Percentiles rank a stretch among this genome's conserved stretches.
Evolutionary conservation across 2,329 filamentous ascomycete species (phyloP).

Genomic region (Beauveria asiatica): DNA sequence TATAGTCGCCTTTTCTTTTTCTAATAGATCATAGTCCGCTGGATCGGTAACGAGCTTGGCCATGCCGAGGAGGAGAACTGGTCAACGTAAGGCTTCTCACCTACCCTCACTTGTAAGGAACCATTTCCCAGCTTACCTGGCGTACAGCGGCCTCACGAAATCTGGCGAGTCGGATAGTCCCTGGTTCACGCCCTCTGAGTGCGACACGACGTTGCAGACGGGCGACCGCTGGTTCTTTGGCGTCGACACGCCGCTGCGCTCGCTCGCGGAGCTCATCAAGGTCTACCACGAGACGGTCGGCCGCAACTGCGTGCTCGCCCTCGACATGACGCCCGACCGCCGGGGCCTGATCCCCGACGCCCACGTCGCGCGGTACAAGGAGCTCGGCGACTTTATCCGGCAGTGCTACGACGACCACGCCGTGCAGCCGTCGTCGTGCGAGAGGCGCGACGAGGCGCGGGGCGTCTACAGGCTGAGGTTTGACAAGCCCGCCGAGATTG

Average conservation of each 20-base stretch:
- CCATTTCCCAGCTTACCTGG: not conserved
- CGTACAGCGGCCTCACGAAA: conserved; percentile 9
- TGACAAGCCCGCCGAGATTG: conserved; percentile 14
- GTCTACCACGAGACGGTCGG: conserved; percentile 20
- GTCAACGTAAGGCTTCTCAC: conserved; percentile 14
- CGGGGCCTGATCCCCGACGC: conserved; percentile 17
- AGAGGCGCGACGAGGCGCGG: not conserved
- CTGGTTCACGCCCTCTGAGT: conserved; percentile 18
- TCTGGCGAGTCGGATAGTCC: conserved; percentile 17
- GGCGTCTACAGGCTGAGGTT: conserved; percentile 11
- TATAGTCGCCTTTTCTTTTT: no score
- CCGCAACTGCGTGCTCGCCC: conserved; percentile 19
- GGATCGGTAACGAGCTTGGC: conserved; percentile 19
- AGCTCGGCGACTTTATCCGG: conserved; percentile 18
- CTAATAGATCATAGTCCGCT: conserved; percentile 11
- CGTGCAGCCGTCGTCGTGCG: not conserved
- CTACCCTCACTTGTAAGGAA: not conserved
- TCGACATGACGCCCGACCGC: conserved; percentile 18
- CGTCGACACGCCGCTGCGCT: conserved; percentile 15
- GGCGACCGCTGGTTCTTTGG: conserved; percentile 20
- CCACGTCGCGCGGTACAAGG: conserved; percentile 18
- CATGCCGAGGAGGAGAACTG: conserved; percentile 18
- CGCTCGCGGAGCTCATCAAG: conserved; percentile 17
- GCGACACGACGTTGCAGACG: conserved; percentile 19
- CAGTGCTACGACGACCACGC: conserved; percentile 8